Percentiles rank a stretch among this genome's conserved stretches.
phyloP scores from a whole-genome alignment of 345 rosid species.

The Rhodamnia argentea region DNA sequence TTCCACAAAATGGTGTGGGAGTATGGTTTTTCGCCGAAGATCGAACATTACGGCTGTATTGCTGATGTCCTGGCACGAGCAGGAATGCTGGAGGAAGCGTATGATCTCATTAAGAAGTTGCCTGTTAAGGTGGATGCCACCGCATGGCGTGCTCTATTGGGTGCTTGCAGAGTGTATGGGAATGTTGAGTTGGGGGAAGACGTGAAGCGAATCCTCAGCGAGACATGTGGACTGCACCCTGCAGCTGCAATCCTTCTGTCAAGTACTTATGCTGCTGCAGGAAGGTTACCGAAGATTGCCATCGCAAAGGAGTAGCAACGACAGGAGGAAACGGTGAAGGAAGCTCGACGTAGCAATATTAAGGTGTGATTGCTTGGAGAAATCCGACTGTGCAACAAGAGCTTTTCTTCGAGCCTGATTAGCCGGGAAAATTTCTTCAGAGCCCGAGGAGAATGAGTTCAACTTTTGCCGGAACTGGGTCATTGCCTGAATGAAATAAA shows the following conservation, averaged over 20 bases:
- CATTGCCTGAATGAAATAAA: not conserved
- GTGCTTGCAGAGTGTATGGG: constrained; percentile 58
- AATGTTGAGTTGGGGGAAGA: constrained; percentile 32
- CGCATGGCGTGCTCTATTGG: constrained; percentile 58
- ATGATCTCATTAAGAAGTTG: constrained; percentile 33
- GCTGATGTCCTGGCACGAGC: constrained; percentile 61
- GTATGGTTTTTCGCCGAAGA: constrained; percentile 27
- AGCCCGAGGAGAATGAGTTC: not conserved
- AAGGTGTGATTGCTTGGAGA: not conserved
- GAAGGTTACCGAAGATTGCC: constrained; percentile 22
- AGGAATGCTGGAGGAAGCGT: constrained; percentile 54
- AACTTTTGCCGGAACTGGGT: not conserved
- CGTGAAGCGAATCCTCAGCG: constrained; percentile 25
- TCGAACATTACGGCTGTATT: constrained; percentile 63
- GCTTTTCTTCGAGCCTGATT: not conserved
- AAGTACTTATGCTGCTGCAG: constrained; percentile 37
- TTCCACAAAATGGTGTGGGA: constrained; percentile 44
- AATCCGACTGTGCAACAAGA: not conserved
- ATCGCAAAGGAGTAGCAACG: constrained; percentile 8
- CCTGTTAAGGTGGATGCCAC: constrained; percentile 38
- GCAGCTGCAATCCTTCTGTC: constrained; percentile 45
- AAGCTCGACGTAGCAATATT: constrained; percentile 44
- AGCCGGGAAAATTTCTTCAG: not conserved
- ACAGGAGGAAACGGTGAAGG: constrained; percentile 10
- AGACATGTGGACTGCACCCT: constrained; percentile 32